Evolutionary conservation across 805 yeast genomes (phyloP).

Genomic region (Suhomyces tanzawaensis): DNA sequence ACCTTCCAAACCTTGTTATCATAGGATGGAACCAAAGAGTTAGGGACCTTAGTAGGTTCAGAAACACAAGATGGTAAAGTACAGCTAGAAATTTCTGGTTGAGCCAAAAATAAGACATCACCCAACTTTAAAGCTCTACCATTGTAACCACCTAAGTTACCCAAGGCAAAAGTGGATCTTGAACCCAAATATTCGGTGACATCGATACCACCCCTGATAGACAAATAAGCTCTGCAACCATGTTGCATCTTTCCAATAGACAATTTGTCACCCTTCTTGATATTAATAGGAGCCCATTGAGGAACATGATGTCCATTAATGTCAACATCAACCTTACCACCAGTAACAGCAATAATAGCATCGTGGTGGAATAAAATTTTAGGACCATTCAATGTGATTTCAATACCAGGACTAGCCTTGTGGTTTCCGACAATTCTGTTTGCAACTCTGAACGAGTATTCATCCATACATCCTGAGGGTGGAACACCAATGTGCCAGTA

Average conservation of each 20-base stretch:
- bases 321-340: constrained; percentile 72
- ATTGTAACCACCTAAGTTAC: constrained; percentile 89
- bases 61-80: constrained; percentile 70
- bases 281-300: constrained; percentile 71
- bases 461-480: constrained; percentile 98
- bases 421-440: constrained; percentile 90
- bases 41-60: constrained; percentile 60
- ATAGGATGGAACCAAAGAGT: constrained; percentile 53
- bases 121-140: constrained; percentile 91
- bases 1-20: constrained; percentile 65
- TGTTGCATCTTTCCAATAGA: constrained; percentile 74
- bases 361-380: constrained; percentile 79
- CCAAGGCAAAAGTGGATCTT: constrained; percentile 94
- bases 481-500: constrained; percentile 94
- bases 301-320: constrained; percentile 56
- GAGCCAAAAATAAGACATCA: constrained; percentile 85
- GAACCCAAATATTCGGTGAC: constrained; percentile 93
- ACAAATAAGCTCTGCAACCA: constrained; percentile 89
- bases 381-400: constrained; percentile 86
- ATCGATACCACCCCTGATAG: constrained; percentile 90
- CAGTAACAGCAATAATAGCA: constrained; percentile 76
- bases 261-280: constrained; percentile 74
- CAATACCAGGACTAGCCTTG: constrained; percentile 81
- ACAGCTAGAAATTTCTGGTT: constrained; percentile 65
- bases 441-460: constrained; percentile 83